Conservation (phyloP, 2,329 filamentous ascomycete species). For the Diaporthe sp. region DNA sequence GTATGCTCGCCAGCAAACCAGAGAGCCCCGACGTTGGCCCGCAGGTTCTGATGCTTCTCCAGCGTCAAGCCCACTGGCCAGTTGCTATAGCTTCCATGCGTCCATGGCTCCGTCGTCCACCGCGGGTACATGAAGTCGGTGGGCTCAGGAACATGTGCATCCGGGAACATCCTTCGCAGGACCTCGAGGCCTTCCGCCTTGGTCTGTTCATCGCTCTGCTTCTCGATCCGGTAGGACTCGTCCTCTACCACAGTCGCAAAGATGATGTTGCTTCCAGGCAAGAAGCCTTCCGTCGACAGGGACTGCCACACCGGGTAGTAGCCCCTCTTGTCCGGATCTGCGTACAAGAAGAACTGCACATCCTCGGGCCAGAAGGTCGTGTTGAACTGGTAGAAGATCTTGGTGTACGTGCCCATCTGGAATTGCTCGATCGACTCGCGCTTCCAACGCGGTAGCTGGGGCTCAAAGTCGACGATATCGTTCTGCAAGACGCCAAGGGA, state of each 20-base stretch:
- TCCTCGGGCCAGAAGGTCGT: conserved; percentile 73
- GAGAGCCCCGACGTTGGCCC: conserved; percentile 72
- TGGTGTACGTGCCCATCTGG: conserved; percentile 80
- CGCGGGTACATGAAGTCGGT: conserved; percentile 72
- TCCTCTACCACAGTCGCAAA: conserved; percentile 74
- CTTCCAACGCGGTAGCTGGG: conserved; percentile 75
- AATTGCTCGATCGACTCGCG: conserved; percentile 73
- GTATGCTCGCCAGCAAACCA: conserved; percentile 78
- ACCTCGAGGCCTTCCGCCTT: conserved; percentile 70
- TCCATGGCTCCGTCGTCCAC: conserved; percentile 64
- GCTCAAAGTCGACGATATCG: conserved; percentile 69
- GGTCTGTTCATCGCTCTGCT: conserved; percentile 71
- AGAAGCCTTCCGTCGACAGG: conserved; percentile 68
- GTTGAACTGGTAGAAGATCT: conserved; percentile 79
- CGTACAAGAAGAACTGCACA: conserved; percentile 61
- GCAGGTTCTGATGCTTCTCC: conserved; percentile 76
- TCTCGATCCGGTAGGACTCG: conserved; percentile 70
- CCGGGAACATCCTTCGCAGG: conserved; percentile 73
- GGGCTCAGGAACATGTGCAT: conserved; percentile 69
- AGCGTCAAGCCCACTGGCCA: conserved; percentile 76
- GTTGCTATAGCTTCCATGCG: conserved; percentile 76
- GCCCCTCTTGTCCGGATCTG: conserved; percentile 57
- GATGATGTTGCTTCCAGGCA: conserved; percentile 73
- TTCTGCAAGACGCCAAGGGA: conserved; percentile 78
- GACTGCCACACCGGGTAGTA: conserved; percentile 75